A percentile compares a stretch with the other conserved stretches of the same genome.
phyloP scores from a whole-genome alignment of 345 rosid genomes.

The Eucalyptus globulus region DNA sequence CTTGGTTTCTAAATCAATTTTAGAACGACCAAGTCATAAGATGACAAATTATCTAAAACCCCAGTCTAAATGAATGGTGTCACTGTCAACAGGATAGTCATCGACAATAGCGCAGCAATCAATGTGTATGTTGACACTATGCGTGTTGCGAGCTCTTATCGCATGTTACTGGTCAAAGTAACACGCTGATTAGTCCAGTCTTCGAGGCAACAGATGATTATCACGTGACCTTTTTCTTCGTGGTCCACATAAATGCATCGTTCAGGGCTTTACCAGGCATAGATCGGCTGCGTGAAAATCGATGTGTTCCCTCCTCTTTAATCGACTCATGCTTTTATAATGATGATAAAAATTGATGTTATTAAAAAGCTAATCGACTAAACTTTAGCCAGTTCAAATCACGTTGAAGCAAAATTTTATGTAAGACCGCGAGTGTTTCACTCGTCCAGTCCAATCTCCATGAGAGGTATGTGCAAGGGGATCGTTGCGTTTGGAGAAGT shows the following conservation, averaged over 20 bases:
- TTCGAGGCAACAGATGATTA: not conserved
- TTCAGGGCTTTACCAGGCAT: not conserved
- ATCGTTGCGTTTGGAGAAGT: not conserved
- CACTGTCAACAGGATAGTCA: not conserved
- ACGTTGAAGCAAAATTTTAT: not conserved
- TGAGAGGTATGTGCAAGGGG: not conserved
- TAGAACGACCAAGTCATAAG: not conserved
- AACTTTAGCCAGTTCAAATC: not conserved
- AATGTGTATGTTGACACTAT: not conserved
- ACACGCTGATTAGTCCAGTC: not conserved
- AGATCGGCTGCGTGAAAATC: not conserved
- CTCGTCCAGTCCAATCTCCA: not conserved
- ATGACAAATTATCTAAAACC: not conserved
- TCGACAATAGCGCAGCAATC: not conserved
- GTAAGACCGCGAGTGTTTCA: not conserved
- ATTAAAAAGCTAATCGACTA: not conserved
- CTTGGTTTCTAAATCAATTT: not conserved
- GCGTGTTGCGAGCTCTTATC: not conserved
- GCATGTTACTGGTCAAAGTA: not conserved
- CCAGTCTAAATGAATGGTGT: not conserved
- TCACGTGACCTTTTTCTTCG: not conserved
- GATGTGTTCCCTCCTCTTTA: not conserved
- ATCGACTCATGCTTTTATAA: not conserved
- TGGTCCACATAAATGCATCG: not conserved
- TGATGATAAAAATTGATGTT: not conserved